Percentiles rank a stretch among this genome's conserved stretches.
These are phyloP conservation scores for Graphium sp. DNA, from an alignment of 2,329 filamentous ascomycete species.

Conservation along the genomic window DNA sequence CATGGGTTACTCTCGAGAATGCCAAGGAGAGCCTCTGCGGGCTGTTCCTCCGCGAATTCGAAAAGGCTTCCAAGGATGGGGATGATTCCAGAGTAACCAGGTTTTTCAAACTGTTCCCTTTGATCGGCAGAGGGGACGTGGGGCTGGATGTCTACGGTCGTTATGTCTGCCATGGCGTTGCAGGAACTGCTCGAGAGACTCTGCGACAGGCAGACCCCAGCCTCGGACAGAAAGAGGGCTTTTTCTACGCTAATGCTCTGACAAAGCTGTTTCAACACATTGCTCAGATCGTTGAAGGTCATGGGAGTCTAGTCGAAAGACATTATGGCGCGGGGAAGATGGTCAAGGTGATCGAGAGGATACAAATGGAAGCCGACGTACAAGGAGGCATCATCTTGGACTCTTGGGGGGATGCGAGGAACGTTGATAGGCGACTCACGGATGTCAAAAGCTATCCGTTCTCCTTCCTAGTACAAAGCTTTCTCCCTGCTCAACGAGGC, in stretches of 20 bases:
- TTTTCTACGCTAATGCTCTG: slow-evolving; percentile 82
- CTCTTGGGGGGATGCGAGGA: slow-evolving; percentile 83
- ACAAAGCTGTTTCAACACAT: slow-evolving; percentile 95
- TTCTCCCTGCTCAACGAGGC: slow-evolving; percentile 55
- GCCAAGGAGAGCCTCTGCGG: slow-evolving; percentile 81
- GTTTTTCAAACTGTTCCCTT: slow-evolving; percentile 95
- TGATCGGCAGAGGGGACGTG: slow-evolving; percentile 78
- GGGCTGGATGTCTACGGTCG: slow-evolving; percentile 88
- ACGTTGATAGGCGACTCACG: slow-evolving; percentile 69
- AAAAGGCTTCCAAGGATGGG: slow-evolving; percentile 73
- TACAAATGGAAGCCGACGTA: slow-evolving; percentile 89
- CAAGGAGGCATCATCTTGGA: slow-evolving; percentile 93
- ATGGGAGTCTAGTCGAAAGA: slow-evolving; percentile 77
- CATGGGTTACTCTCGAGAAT: slow-evolving; percentile 69
- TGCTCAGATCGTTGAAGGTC: slow-evolving; percentile 85
- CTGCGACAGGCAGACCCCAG: slow-evolving; percentile 41
- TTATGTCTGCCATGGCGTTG: slow-evolving; percentile 92
- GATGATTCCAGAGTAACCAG: slow-evolving; percentile 81
- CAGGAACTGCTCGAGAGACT: slow-evolving; percentile 63
- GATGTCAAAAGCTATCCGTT: slow-evolving; percentile 98
- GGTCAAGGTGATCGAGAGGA: slow-evolving; percentile 78
- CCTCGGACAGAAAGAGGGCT: slow-evolving; percentile 55
- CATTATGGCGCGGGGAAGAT: slow-evolving; percentile 91
- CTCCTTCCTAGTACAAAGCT: slow-evolving; percentile 91
- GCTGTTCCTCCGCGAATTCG: slow-evolving; percentile 86